Evolutionary conservation across 768 basidiomycete genomes (phyloP).

Genomic region (Boletus eberwhitei): DNA sequence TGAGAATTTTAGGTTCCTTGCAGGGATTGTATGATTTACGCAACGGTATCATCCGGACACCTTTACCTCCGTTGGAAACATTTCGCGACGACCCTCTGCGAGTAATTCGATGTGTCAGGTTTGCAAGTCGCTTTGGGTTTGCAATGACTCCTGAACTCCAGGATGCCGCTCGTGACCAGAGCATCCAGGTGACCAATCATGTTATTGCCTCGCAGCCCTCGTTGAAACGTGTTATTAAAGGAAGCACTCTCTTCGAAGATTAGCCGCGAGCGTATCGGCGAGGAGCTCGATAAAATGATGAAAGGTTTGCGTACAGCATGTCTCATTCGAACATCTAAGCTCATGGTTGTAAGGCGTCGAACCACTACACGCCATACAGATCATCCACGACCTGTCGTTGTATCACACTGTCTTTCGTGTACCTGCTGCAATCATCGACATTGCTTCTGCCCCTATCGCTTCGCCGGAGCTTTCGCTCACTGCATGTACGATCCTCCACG

Average conservation of each 20-base stretch:
- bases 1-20: slow-evolving; percentile 6
- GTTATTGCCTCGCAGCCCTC: neutral
- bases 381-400: slow-evolving; percentile 73
- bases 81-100: slow-evolving; percentile 94
- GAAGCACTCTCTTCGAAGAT: slow-evolving; percentile 74
- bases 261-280: slow-evolving; percentile 86
- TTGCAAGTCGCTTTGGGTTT: slow-evolving; percentile 89
- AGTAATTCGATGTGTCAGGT: slow-evolving; percentile 85
- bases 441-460: slow-evolving; percentile 44
- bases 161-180: slow-evolving; percentile 55
- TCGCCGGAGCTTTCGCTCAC: slow-evolving; percentile 45
- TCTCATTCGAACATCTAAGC: neutral
- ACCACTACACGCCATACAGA: slow-evolving; percentile 67
- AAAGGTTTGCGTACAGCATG: slow-evolving; percentile 48
- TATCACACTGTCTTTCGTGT: slow-evolving; percentile 66
- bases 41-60: slow-evolving; percentile 80
- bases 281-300: slow-evolving; percentile 93
- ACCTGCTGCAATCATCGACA: slow-evolving; percentile 40
- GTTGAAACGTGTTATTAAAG: slow-evolving; percentile 31
- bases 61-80: slow-evolving; percentile 80
- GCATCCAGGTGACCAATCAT: slow-evolving; percentile 53
- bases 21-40: slow-evolving; percentile 85
- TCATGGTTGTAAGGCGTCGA: slow-evolving; percentile 53
- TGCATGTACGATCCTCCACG: slow-evolving; percentile 57
- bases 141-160: slow-evolving; percentile 65